Evolutionary conservation across 2,329 filamentous ascomycete species (phyloP).

Genomic region (Nemania abortiva): DNA sequence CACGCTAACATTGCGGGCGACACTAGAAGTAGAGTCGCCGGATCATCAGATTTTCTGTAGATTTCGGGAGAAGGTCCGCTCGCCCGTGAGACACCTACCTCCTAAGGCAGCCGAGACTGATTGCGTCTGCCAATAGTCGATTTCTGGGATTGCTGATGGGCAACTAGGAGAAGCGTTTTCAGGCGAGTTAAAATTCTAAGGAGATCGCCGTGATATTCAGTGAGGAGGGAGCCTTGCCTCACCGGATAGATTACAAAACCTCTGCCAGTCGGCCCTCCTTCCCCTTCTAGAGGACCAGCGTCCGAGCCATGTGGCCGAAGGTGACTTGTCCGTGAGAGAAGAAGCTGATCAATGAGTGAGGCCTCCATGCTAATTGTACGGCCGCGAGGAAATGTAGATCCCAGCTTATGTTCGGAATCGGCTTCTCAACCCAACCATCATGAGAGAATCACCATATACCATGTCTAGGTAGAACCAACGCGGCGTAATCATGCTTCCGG

Average conservation of each 20-base stretch:
- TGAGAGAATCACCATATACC: background rate
- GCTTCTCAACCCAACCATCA: background rate
- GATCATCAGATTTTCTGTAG: background rate
- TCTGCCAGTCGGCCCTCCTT: background rate
- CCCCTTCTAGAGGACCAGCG: background rate
- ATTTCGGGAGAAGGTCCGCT: background rate
- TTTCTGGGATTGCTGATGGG: no score
- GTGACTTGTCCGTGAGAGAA: background rate
- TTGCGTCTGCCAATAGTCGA: background rate
- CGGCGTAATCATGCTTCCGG: background rate
- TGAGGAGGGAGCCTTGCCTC: background rate
- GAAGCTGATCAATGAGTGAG: background rate
- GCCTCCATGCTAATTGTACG: slow-evolving; percentile 4
- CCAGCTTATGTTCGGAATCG: background rate
- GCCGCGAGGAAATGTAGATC: slow-evolving; percentile 1
- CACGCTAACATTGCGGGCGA: background rate
- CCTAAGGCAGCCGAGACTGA: no score
- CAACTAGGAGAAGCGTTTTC: no score
- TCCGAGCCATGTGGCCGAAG: background rate
- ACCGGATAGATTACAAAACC: background rate
- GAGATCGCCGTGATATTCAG: background rate
- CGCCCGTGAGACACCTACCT: background rate
- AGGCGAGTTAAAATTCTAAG: background rate
- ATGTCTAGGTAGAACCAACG: background rate
- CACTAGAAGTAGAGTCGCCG: background rate